Evolutionary conservation across 139 green algal species (phyloP).

Genomic region (Yamagishiella unicocca): DNA sequence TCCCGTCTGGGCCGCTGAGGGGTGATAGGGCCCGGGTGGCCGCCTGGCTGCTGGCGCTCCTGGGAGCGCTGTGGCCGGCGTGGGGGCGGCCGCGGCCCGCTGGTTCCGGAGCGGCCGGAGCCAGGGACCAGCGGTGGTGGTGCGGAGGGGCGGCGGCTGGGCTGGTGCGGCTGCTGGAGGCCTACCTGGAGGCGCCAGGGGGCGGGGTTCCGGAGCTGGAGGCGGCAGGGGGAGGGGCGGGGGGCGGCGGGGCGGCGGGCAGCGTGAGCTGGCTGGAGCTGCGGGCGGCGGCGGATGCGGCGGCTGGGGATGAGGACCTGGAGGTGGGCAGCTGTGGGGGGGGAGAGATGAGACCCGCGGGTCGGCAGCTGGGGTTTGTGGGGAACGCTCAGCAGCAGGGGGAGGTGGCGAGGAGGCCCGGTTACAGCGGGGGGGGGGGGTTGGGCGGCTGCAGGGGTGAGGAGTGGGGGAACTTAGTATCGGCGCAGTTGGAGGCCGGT

Average conservation of each 20-base stretch:
- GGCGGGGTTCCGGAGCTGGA: background rate
- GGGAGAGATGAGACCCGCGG: too few relatives aligned
- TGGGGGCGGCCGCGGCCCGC: background rate
- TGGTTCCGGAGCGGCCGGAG: background rate
- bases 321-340: too few relatives aligned
- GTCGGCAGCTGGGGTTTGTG: too few relatives aligned
- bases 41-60: slow-evolving; percentile 4
- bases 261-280: background rate
- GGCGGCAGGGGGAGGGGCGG: background rate
- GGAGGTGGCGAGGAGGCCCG: too few relatives aligned
- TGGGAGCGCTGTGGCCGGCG: slow-evolving; percentile 17
- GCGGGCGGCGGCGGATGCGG: background rate
- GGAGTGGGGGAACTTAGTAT: too few relatives aligned
- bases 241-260: background rate
- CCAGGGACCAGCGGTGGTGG: background rate
- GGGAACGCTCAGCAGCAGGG: too few relatives aligned
- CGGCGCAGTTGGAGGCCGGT: too few relatives aligned
- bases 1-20: too few relatives aligned
- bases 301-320: background rate
- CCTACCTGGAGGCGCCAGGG: background rate
- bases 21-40: background rate
- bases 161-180: background rate
- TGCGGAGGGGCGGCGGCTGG: background rate
- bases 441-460: too few relatives aligned
- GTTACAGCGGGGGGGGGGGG: too few relatives aligned